Evolutionary conservation across 345 rosid genomes (phyloP).

Genomic region (Cochlearia excelsa): DNA sequence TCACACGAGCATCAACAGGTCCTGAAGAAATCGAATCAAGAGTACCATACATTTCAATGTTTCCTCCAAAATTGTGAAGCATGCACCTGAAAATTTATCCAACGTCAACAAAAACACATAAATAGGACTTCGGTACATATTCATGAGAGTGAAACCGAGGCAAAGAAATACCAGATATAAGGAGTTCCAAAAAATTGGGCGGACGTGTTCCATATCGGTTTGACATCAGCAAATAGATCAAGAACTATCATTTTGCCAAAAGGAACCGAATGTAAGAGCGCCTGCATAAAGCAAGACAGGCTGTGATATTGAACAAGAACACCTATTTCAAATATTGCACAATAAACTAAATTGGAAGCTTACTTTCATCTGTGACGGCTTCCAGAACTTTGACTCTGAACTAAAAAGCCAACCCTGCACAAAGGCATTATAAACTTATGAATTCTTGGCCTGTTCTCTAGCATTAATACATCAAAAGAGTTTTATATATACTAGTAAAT

Average conservation of each 20-base stretch:
- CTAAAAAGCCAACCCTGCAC: slow-evolving; percentile 95
- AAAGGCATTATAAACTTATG: background rate
- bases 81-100: slow-evolving; percentile 61
- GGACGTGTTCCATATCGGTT: slow-evolving; percentile 81
- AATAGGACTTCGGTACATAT: background rate
- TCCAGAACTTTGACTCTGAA: slow-evolving; percentile 78
- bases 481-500: background rate
- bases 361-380: slow-evolving; percentile 92
- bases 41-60: slow-evolving; percentile 85
- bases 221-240: slow-evolving; percentile 91
- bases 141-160: slow-evolving; percentile 8
- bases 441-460: background rate
- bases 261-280: slow-evolving; percentile 90
- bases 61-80: slow-evolving; percentile 95
- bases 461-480: background rate
- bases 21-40: slow-evolving; percentile 80
- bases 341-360: slow-evolving; percentile 13
- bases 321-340: background rate
- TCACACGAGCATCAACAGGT: slow-evolving; percentile 71
- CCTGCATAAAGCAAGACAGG: slow-evolving; percentile 48
- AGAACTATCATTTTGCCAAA: slow-evolving; percentile 89
- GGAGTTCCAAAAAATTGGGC: slow-evolving; percentile 89
- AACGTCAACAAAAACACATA: slow-evolving; percentile 3
- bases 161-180: slow-evolving; percentile 63
- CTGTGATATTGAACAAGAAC: slow-evolving; percentile 2